Conservation (phyloP, 345 rosid species). For the Orychophragmus violaceus region DNA sequence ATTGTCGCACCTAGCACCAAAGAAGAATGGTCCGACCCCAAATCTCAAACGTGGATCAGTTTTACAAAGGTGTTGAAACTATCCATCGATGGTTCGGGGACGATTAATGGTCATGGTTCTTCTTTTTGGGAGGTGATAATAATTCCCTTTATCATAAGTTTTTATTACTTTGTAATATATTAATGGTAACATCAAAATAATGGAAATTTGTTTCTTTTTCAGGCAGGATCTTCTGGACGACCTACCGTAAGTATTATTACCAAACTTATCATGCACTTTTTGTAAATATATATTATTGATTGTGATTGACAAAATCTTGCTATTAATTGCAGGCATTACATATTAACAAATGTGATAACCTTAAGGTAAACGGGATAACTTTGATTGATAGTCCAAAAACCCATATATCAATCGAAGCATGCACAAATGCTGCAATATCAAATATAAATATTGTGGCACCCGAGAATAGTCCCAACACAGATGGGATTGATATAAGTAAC, state of each 20-base stretch:
- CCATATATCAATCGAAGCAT: slow-evolving; percentile 8
- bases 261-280: neutral
- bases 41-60: neutral
- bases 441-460: slow-evolving; percentile 13
- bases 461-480: slow-evolving; percentile 14
- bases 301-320: neutral
- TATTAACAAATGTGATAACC: neutral
- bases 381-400: slow-evolving; percentile 15
- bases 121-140: slow-evolving; percentile 21
- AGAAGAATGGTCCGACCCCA: neutral
- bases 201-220: neutral
- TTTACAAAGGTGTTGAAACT: neutral
- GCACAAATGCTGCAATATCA: slow-evolving; percentile 7
- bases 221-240: slow-evolving; percentile 8
- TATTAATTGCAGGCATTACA: slow-evolving; percentile 9
- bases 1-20: slow-evolving; percentile 3
- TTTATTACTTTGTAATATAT: neutral
- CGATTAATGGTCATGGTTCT: slow-evolving; percentile 5
- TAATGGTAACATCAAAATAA: neutral
- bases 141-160: too few species aligned
- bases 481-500: slow-evolving; percentile 13
- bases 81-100: slow-evolving; percentile 5
- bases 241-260: slow-evolving; percentile 9
- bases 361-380: neutral
- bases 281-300: neutral